Conservation (phyloP, 2,329 filamentous ascomycete species). For the Acrocalymma vagum region DNA sequence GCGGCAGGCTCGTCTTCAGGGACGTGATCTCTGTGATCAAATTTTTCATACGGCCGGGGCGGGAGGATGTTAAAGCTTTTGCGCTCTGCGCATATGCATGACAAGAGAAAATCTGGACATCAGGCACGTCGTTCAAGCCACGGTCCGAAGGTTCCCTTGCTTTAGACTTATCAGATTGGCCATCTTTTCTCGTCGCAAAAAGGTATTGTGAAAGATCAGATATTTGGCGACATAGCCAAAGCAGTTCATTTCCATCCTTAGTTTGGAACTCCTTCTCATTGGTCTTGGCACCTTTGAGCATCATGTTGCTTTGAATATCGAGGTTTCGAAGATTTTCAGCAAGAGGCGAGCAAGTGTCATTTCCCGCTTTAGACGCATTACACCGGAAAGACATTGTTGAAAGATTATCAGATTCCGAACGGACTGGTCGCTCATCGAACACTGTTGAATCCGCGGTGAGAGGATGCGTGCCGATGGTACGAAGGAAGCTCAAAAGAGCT, state of each 20-base stretch:
- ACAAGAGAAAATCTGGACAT: constrained; percentile 45
- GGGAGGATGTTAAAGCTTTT: constrained; percentile 12
- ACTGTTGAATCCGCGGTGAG: constrained; percentile 39
- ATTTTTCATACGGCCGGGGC: constrained; percentile 56
- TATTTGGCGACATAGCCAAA: constrained; percentile 46
- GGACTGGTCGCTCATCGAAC: constrained; percentile 43
- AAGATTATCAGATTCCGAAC: constrained; percentile 46
- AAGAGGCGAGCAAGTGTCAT: constrained; percentile 30
- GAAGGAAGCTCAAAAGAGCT: constrained; percentile 51
- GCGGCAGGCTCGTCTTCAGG: constrained; percentile 57
- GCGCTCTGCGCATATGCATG: constrained; percentile 29
- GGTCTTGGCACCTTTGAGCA: constrained; percentile 24
- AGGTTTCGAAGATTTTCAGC: constrained; percentile 35
- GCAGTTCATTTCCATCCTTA: constrained; percentile 37
- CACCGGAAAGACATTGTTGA: constrained; percentile 46
- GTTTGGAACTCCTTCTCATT: constrained; percentile 23
- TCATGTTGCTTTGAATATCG: constrained; percentile 26
- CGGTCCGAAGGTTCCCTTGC: constrained; percentile 8
- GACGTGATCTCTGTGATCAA: constrained; percentile 53
- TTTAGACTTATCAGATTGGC: constrained; percentile 1
- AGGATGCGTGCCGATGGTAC: constrained; percentile 41
- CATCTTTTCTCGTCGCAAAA: constrained; percentile 2
- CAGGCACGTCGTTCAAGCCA: constrained; percentile 42
- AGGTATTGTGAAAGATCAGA: constrained; percentile 35
- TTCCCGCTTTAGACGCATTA: too few species aligned